Base-by-base conservation (phyloP, 75 land plant genomes). In the Pinus tabuliformis region DNA sequence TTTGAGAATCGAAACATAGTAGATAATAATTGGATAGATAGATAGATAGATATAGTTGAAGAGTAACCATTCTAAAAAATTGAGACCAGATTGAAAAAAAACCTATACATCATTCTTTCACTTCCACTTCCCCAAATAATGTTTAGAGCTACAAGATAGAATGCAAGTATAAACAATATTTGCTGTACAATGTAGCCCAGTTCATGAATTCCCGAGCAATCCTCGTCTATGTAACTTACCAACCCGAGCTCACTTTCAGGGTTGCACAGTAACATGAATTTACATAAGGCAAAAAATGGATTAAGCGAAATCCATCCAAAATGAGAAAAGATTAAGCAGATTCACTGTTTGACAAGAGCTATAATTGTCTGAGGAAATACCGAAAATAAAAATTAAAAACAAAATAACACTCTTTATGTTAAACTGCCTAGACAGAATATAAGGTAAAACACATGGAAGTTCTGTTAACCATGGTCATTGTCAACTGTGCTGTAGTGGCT, bases 151-250 rank as follows among this genome's bases (percentile, higher is more conserved):
- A 20, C 20, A 49, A 49, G 54, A 49, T 9, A 49, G 54, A 49
- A 49, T 9, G 54, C 54, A 68, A 68, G 52, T 18, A 68, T 68
- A 68, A 2, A 45, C 42, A 68, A 3, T 20, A 33, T 6, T 65
- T 45, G 36, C 72, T 68, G 52, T 68, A 68, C 72, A 68, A n/a
- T 68, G 72, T 68, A 42, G 22, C 54, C 39, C 21, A 68, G 22
- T 68, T 68, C 11, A 4, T 42, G n/a, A 68, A 68, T 45, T 39
- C 22, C 1, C 9, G 42, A 68, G 22, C 22, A n/a, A 68, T 68
- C 52, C 54, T 68, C 21, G 52, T 11, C 4, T 68, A 42, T 42
- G 54, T 33, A 42, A 42, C 20, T 42, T 13, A 68, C 42, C 68
- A 68, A 68, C 49, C 71, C 49, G 2, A 20, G 15, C 18, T 68